These are phyloP conservation scores for Phytopythium cucurbitacearum DNA, from an alignment of 352 stramenopile genomes.

Conservation along the genomic window DNA sequence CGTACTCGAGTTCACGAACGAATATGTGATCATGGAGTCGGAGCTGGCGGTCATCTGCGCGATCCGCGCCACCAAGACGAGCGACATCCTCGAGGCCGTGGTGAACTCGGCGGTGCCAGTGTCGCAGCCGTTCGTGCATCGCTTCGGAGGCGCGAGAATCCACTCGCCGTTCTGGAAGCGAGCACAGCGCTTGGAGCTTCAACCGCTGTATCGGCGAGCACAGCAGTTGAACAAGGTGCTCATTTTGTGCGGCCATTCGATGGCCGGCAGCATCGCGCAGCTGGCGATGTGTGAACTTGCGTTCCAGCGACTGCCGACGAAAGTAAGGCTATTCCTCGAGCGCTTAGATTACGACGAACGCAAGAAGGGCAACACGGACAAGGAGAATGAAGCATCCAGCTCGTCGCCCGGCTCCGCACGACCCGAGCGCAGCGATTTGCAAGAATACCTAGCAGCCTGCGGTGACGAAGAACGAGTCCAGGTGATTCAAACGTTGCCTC, in stretches of 20 bases:
- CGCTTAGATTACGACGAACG: constrained; percentile 44
- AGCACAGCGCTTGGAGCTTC: constrained; percentile 45
- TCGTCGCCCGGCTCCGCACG: constrained; percentile 7
- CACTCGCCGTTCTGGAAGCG: constrained; percentile 77
- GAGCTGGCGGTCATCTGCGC: constrained; percentile 58
- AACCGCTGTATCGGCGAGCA: constrained; percentile 32
- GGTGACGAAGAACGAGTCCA: constrained; percentile 16
- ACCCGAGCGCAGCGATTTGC: constrained; percentile 5
- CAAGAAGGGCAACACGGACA: constrained; percentile 18
- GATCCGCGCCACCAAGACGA: constrained; percentile 46
- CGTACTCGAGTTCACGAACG: constrained; percentile 36
- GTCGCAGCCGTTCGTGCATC: constrained; percentile 59
- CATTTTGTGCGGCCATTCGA: constrained; percentile 72
- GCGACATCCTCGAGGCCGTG: constrained; percentile 64
- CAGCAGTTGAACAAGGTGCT: constrained; percentile 47
- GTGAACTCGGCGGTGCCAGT: constrained; percentile 60
- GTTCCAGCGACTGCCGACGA: constrained; percentile 43
- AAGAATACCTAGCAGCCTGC: constrained; percentile 17
- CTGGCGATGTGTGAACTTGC: constrained; percentile 67
- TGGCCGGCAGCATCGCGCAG: constrained; percentile 73
- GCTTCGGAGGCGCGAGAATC: constrained; percentile 63
- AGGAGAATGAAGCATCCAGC: constrained; percentile 12
- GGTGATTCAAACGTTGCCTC: constrained; percentile 26
- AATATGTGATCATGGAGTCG: constrained; percentile 62
- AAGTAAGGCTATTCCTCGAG: constrained; percentile 37